phyloP scores from a whole-genome alignment of 306 rosid genomes.

The Begonia fuchsioides region DNA sequence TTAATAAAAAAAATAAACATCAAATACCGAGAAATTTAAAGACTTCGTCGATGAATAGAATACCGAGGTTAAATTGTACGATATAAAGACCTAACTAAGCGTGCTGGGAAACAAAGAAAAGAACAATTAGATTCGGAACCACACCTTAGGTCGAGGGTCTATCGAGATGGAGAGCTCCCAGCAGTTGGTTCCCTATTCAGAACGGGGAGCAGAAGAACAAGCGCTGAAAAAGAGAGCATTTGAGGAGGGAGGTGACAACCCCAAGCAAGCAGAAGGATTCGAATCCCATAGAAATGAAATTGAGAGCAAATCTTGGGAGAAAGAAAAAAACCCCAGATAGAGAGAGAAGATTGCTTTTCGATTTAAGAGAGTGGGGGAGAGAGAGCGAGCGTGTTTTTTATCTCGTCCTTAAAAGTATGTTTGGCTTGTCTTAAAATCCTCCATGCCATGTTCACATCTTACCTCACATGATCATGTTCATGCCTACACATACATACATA shows the following conservation, averaged over 20 bases:
- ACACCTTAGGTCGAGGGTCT: conserved; percentile 4
- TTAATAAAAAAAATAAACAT: background rate
- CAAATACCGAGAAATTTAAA: background rate
- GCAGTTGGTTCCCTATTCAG: background rate
- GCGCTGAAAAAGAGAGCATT: conserved; percentile 14
- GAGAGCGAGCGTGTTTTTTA: conserved; percentile 3
- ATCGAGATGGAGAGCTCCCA: background rate
- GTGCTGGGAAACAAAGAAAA: background rate
- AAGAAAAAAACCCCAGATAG: conserved; percentile 46
- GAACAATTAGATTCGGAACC: background rate
- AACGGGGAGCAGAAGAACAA: conserved; percentile 7
- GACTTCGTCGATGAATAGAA: background rate
- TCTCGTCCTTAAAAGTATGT: conserved; percentile 2
- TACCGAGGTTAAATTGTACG: background rate
- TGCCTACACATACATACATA: background rate
- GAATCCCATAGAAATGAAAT: conserved; percentile 22
- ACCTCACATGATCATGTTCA: background rate
- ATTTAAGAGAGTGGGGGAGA: conserved; percentile 1
- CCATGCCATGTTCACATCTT: background rate
- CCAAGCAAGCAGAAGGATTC: conserved; percentile 30
- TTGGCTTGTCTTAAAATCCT: conserved; percentile 6
- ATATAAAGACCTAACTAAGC: background rate
- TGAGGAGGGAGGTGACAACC: conserved; percentile 7
- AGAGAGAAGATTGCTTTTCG: conserved; percentile 15
- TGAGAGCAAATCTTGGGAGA: conserved; percentile 27